phyloP scores from a whole-genome alignment of 2,329 filamentous ascomycete genomes.

The Venturia nashicola region DNA sequence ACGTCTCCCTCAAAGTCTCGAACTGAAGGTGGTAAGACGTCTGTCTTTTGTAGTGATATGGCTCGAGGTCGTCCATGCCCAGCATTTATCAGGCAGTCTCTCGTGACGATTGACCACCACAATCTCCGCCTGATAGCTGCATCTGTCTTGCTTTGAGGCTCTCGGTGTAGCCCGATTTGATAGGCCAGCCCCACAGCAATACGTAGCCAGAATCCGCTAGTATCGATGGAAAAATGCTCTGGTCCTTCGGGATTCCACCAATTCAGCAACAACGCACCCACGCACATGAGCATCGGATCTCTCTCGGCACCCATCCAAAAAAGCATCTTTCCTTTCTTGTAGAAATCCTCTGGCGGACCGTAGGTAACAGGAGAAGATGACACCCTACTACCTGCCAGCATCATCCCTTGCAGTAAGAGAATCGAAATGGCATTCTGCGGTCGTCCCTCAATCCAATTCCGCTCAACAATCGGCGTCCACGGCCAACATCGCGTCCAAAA shows the following conservation, averaged over 20 bases:
- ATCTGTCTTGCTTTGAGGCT: slow-evolving; percentile 24
- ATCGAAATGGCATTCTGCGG: slow-evolving; percentile 18
- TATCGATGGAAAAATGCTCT: slow-evolving; percentile 29
- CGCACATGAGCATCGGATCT: slow-evolving; percentile 28
- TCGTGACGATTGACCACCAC: slow-evolving; percentile 32
- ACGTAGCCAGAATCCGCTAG: slow-evolving; percentile 32
- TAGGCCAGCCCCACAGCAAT: slow-evolving; percentile 30
- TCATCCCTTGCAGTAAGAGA: slow-evolving; percentile 25
- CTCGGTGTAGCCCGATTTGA: slow-evolving; percentile 32
- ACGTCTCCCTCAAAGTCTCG: slow-evolving; percentile 23
- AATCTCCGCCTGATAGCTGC: slow-evolving; percentile 25
- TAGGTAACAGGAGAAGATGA: slow-evolving; percentile 21
- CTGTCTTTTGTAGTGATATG: slow-evolving; percentile 27
- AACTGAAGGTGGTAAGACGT: slow-evolving; percentile 25
- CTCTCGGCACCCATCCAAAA: slow-evolving; percentile 24
- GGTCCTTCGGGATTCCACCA: slow-evolving; percentile 33
- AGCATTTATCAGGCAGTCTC: slow-evolving; percentile 29
- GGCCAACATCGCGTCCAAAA: slow-evolving; percentile 29
- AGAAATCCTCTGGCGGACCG: slow-evolving; percentile 22
- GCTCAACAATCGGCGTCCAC: slow-evolving; percentile 31
- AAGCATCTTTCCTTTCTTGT: slow-evolving; percentile 20
- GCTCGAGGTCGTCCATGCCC: slow-evolving; percentile 29
- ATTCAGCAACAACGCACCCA: slow-evolving; percentile 26
- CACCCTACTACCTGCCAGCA: slow-evolving; percentile 30
- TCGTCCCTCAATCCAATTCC: slow-evolving; percentile 25